These are phyloP conservation scores for Acacia pycnantha DNA, from an alignment of 331 rosid species.

Conservation along the genomic window DNA sequence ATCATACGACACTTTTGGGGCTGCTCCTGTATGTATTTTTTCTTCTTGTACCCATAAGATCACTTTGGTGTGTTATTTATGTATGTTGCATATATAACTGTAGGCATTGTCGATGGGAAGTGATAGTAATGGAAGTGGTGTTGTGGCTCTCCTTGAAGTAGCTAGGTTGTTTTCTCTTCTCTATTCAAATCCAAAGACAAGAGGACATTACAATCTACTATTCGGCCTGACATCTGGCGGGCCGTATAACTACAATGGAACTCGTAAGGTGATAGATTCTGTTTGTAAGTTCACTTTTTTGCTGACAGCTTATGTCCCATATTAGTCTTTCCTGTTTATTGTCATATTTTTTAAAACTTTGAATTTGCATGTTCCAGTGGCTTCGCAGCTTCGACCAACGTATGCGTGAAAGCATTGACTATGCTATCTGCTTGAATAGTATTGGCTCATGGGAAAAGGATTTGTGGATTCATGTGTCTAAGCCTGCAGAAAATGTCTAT, in stretches of 20 bases:
- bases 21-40: constrained; percentile 83
- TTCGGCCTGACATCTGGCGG: constrained; percentile 97
- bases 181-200: constrained; percentile 92
- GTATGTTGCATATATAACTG: constrained; percentile 34
- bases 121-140: constrained; percentile 95
- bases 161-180: constrained; percentile 92
- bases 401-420: constrained; percentile 90
- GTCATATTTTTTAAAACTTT: constrained; percentile 18
- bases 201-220: constrained; percentile 92
- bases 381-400: constrained; percentile 97
- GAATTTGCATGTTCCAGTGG: constrained; percentile 64
- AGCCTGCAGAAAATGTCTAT: constrained; percentile 94
- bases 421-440: constrained; percentile 90
- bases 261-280: constrained; percentile 70
- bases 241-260: constrained; percentile 98
- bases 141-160: constrained; percentile 96
- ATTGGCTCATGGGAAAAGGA: constrained; percentile 95
- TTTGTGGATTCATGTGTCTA: constrained; percentile 94
- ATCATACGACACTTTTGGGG: constrained; percentile 94
- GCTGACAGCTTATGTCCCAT: constrained; percentile 3
- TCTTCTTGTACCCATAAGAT: constrained; percentile 23
- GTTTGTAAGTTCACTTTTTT: constrained; percentile 13
- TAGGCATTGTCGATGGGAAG: constrained; percentile 97
- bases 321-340: constrained; percentile 10
- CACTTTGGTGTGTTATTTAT: constrained; percentile 24